Evolutionary conservation across 495 filamentous ascomycete species (phyloP).

Genomic region (Aspergillus bertholletiae): DNA sequence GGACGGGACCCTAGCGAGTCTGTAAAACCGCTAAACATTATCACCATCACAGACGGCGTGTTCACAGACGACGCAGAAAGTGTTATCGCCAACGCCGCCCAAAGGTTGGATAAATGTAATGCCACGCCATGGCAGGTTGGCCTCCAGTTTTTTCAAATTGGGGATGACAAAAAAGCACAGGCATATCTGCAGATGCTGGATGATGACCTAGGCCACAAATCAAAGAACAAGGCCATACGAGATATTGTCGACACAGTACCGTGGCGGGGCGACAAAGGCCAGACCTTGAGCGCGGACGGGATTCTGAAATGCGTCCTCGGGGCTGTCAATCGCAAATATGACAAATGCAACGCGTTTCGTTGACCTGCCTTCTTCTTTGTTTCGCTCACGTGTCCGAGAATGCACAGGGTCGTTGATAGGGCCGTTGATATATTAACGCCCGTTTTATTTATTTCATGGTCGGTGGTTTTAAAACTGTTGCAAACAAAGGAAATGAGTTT

Average conservation of each 20-base stretch:
- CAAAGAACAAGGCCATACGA: constrained; percentile 51
- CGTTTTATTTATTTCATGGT: too few relatives aligned
- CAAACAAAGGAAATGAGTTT: background rate
- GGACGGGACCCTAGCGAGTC: constrained; percentile 33
- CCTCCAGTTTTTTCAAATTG: constrained; percentile 97
- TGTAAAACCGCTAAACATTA: constrained; percentile 86
- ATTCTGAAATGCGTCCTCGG: constrained; percentile 85
- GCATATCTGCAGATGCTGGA: constrained; percentile 71
- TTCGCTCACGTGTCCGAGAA: background rate
- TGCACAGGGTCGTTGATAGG: too few relatives aligned
- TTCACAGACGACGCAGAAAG: constrained; percentile 79
- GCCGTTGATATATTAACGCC: too few relatives aligned
- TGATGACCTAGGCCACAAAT: constrained; percentile 59
- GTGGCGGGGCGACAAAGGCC: constrained; percentile 49
- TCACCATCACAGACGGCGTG: constrained; percentile 88
- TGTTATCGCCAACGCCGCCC: constrained; percentile 63
- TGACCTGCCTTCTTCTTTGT: constrained; percentile 14
- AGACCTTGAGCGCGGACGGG: constrained; percentile 56
- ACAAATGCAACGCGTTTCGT: constrained; percentile 23
- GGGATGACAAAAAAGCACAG: constrained; percentile 62
- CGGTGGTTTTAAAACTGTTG: too few relatives aligned
- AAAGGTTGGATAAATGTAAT: constrained; percentile 64
- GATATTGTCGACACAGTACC: constrained; percentile 96
- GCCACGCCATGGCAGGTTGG: constrained; percentile 86
- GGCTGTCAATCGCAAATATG: constrained; percentile 34